Base-by-base conservation (phyloP, 257 asterid genomes). In the Pogostemon cablin region DNA sequence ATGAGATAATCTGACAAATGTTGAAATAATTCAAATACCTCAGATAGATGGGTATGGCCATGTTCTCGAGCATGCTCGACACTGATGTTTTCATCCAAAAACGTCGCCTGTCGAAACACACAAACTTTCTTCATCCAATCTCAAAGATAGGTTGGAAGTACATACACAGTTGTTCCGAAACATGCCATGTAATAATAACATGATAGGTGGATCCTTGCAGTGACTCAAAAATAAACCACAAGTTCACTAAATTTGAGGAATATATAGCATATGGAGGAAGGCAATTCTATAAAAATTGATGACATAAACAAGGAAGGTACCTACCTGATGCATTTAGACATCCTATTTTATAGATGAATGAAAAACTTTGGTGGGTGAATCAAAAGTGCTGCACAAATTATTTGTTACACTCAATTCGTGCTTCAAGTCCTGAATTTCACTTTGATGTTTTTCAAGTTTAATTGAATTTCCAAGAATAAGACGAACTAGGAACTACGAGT, bases 21-120 rank as follows among this genome's bases (percentile, higher is more conserved):
- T 42, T 34, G 41, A 52, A 65, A 42, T 48, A 53, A 37, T 53
- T 69, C 59, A 57, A 66, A 50, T 83, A 89, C 98, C 99, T 93
- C 99, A 20, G 59, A 89, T 42, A 93, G 58, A 77, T 93, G 99
- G 73, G 96, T 91, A 72, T 93, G 99, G 5, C 98, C 99, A 61
- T 86, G 99, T 65, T 89, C 93, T 68, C 95, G 83, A 41, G 98
- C 95, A 53, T 89, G 95, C 83, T 91, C 92, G 56, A 87, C 79
- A 39, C 90, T 79, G 81, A 81, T 82, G 42, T 58, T 80, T 39
- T 93, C 97, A 79, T 93, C 98, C 83, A 93, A 82, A 81, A 93
- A 93, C 9, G 99, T 93, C 32, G 98, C 98, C 99, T 93, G 95
- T 57, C 48, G 59, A 68, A 71, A 79, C 12, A 78, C 47, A 73